phyloP scores from a whole-genome alignment of 2,329 filamentous ascomycete species.

The Plenodomus biglobosus region DNA sequence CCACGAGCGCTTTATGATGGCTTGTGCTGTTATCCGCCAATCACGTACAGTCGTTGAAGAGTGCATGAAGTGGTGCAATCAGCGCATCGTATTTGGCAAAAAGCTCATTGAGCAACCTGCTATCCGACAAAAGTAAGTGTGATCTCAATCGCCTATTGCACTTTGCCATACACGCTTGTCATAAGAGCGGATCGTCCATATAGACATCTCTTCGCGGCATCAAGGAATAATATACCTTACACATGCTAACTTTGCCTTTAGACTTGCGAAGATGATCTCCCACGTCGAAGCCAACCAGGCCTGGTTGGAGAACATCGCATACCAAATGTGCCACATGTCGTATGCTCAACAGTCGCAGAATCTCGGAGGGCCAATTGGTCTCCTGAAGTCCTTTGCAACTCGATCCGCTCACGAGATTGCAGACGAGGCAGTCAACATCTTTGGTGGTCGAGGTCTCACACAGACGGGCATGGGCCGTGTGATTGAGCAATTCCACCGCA shows the following conservation, averaged over 20 bases:
- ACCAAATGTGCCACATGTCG: conserved; percentile 85
- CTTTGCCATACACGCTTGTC: neutral
- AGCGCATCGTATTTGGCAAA: conserved; percentile 82
- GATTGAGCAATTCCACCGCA: conserved; percentile 82
- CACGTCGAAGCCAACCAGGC: conserved; percentile 79
- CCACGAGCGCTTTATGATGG: conserved; percentile 80
- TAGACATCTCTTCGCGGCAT: neutral
- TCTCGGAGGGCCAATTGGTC: conserved; percentile 77
- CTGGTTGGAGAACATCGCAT: conserved; percentile 81
- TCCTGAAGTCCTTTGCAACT: conserved; percentile 78
- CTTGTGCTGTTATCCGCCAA: conserved; percentile 64
- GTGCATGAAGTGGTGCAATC: conserved; percentile 85
- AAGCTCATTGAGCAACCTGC: conserved; percentile 80
- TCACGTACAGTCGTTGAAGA: conserved; percentile 75
- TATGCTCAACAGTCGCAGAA: conserved; percentile 74
- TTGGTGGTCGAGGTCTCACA: conserved; percentile 78
- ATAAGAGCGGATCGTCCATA: conserved; percentile 2
- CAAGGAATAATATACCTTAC: neutral
- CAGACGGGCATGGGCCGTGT: conserved; percentile 80
- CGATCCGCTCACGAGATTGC: conserved; percentile 79
- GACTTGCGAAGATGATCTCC: conserved; percentile 83
- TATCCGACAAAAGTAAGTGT: conserved; percentile 70
- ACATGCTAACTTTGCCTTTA: conserved; percentile 31
- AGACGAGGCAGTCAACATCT: conserved; percentile 82
- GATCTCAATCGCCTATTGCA: neutral